Percentiles rank a stretch among this genome's conserved stretches.
These are phyloP conservation scores for Oenanthe sinensis DNA, from an alignment of 129 eudicot species.

Conservation along the genomic window DNA sequence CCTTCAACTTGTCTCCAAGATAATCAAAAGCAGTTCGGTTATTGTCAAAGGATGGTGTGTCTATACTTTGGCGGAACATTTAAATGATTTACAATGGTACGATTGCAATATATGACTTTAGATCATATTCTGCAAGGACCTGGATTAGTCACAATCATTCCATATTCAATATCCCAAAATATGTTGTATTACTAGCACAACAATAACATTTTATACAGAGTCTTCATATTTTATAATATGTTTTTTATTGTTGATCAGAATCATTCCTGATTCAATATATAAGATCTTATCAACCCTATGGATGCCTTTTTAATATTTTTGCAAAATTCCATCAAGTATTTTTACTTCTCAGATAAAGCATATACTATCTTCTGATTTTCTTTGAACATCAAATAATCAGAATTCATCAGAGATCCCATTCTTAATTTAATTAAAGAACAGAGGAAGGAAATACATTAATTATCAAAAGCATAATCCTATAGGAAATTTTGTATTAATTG, in stretches of 20 bases:
- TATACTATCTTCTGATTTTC: no score
- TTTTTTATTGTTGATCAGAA: neutral
- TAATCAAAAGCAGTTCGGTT: neutral
- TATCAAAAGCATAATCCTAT: neutral
- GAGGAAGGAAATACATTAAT: no score
- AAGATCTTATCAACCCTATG: neutral
- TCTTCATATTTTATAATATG: neutral
- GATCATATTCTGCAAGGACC: neutral
- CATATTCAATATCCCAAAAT: neutral
- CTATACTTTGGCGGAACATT: no score
- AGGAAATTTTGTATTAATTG: neutral
- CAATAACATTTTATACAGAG: neutral
- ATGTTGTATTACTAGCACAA: neutral
- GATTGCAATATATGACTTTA: neutral
- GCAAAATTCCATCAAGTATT: neutral
- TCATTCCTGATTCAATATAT: neutral
- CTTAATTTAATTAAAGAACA: no score
- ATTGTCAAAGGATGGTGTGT: no score
- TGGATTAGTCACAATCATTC: neutral
- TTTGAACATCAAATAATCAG: neutral
- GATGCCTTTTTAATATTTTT: no score
- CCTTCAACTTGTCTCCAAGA: neutral
- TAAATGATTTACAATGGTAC: neutral
- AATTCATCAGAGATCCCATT: no score
- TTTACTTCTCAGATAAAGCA: neutral